Evolutionary conservation across 2,329 filamentous ascomycete species (phyloP).

Genomic region (Lecanoromycetidae sp.): DNA sequence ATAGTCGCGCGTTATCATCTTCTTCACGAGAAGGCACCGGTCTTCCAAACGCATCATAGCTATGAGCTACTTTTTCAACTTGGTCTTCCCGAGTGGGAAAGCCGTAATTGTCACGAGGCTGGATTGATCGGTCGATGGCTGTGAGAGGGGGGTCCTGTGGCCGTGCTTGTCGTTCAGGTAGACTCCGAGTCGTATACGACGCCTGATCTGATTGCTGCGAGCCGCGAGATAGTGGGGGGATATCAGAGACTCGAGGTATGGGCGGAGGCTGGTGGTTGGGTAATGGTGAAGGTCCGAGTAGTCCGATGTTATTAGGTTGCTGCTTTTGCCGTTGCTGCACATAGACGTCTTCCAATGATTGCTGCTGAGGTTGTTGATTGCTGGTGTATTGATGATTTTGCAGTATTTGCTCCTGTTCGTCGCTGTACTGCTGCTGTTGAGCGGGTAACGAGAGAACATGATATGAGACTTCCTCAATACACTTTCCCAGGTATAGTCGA

Average conservation of each 20-base stretch:
- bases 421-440: conserved; percentile 39
- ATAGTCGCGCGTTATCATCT: conserved; percentile 27
- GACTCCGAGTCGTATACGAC: conserved; percentile 27
- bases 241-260: conserved; percentile 36
- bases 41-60: conserved; percentile 46
- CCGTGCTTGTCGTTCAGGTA: conserved; percentile 30
- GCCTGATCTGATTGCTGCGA: conserved; percentile 34
- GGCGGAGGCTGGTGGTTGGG: conserved; percentile 47
- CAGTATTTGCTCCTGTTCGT: conserved; percentile 27
- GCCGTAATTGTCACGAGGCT: conserved; percentile 30
- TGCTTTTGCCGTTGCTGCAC: conserved; percentile 45
- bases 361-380: conserved; percentile 33
- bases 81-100: conserved; percentile 39
- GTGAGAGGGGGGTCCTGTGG: conserved; percentile 41
- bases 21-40: conserved; percentile 37
- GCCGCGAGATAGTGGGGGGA: conserved; percentile 28
- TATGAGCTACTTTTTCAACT: conserved; percentile 46
- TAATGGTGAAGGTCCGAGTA: conserved; percentile 41
- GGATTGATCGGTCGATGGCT: conserved; percentile 40
- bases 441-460: conserved; percentile 54
- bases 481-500: conserved; percentile 50
- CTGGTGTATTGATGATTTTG: conserved; percentile 35
- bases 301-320: conserved; percentile 34
- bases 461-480: conserved; percentile 56
- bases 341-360: conserved; percentile 47